Conservation (phyloP, 2,329 filamentous ascomycete genomes). For the Ceratocystis variospora region DNA sequence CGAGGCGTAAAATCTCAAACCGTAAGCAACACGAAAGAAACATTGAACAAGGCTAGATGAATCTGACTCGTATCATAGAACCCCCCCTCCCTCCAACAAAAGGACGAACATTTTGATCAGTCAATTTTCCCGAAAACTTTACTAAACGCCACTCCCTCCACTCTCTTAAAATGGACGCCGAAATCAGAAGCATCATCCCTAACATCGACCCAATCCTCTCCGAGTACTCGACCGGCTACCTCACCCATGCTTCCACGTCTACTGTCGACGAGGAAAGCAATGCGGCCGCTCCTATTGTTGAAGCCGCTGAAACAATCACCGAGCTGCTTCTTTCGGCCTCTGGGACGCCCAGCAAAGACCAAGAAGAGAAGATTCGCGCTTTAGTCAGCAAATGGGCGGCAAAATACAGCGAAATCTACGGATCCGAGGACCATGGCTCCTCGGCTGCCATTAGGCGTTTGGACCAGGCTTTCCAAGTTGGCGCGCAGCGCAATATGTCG, state of each 20-base stretch:
- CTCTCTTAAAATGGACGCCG: slow-evolving; percentile 56
- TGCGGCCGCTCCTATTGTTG: slow-evolving; percentile 61
- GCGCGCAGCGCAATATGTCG: slow-evolving; percentile 87
- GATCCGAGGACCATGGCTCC: slow-evolving; percentile 55
- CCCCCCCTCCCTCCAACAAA: not conserved
- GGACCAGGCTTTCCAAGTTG: slow-evolving; percentile 89
- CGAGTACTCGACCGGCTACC: slow-evolving; percentile 86
- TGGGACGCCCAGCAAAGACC: slow-evolving; percentile 57
- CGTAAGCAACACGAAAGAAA: not conserved
- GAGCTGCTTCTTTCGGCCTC: slow-evolving; percentile 88
- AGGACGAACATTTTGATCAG: not conserved
- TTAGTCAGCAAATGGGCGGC: slow-evolving; percentile 84
- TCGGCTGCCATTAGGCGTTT: slow-evolving; percentile 62
- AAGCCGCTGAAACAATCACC: slow-evolving; percentile 74
- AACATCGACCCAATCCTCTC: slow-evolving; percentile 79
- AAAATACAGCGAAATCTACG: slow-evolving; percentile 62
- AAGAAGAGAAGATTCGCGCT: slow-evolving; percentile 64
- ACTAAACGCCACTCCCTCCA: not conserved
- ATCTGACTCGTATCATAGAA: not conserved
- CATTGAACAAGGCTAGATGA: not conserved
- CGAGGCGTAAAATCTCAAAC: not conserved
- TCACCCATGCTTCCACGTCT: slow-evolving; percentile 79
- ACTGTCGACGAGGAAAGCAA: slow-evolving; percentile 63
- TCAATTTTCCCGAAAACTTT: not conserved
- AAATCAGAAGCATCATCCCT: slow-evolving; percentile 72